Base-by-base conservation (phyloP, 306 rosid species). In the Nissolia schottii region DNA sequence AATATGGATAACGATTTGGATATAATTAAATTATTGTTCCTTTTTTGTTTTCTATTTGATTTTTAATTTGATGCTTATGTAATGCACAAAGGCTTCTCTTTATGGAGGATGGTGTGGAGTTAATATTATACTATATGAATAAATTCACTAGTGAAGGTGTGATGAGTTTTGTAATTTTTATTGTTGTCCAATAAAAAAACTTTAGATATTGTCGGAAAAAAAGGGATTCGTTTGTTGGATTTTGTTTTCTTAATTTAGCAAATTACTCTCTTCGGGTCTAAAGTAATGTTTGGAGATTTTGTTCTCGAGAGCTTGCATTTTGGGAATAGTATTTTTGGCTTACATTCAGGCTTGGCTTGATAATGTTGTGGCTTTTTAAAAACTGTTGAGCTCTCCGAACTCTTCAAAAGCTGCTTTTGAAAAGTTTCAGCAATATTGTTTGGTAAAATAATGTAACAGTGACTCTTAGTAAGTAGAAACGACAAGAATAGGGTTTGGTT, bases 221-320 rank as follows among this genome's bases (percentile, higher is more conserved):
- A 12, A 56, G 28, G 38, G 25, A 23, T 20, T 67, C 51, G 61
- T 51, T 40, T 74, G 76, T 67, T 13, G 41, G 67, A 29, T 63
- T 29, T 3, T 55, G 63, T 34, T 75, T 62, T 68, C 70, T 48
- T 56, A 37, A 29, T 31, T 67, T 68, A 3, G 68, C 68, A 74
- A 60, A 43, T 51, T 20, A 31, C 10, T 66, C 18, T 64, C n/a
- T 54, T 73, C 60, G 18, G 55, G 45, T 54, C 60, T 63, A 63
- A 28, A 51, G 81, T 55, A 28, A 64, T 40, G 28, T 64, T 65
- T 19, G 58, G 8, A 57, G 70, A 20, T 49, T 79, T 53, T 62
- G 29, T 38, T 41, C 28, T 29, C 20, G 66, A 43, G 29, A 46
- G 43, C 16, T 53, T 38, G 32, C 67, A 32, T 41, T 76, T 57